Conservation (phyloP, 441 rosid species). For the Geranium incanum region DNA sequence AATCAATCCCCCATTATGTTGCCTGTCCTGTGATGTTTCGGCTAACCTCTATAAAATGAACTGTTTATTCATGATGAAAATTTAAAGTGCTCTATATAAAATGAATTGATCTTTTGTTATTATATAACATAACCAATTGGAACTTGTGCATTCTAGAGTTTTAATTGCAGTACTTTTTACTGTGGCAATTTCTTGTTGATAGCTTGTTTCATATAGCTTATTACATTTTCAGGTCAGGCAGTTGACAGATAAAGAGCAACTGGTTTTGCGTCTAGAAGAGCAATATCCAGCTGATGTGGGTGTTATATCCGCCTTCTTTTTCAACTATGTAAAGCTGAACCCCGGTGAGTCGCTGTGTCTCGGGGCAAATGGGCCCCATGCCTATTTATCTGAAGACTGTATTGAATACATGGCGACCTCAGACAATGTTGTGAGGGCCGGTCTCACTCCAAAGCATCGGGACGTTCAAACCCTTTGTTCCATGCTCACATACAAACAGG, state of each 20-base stretch:
- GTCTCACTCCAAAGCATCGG: conserved; percentile 65
- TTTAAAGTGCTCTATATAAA: too few species aligned
- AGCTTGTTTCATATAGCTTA: not conserved
- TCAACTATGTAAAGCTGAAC: conserved; percentile 59
- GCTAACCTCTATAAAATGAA: too few species aligned
- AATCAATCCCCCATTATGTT: too few species aligned
- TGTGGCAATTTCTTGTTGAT: too few species aligned
- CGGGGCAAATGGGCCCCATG: conserved; percentile 74
- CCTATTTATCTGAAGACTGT: conserved; percentile 61
- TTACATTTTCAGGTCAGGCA: conserved; percentile 36
- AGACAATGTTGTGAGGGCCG: conserved; percentile 79
- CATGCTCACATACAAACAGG: conserved; percentile 76
- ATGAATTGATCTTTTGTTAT: not conserved
- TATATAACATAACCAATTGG: too few species aligned
- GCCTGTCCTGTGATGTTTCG: too few species aligned
- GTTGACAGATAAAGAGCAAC: conserved; percentile 57
- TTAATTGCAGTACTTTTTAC: too few species aligned
- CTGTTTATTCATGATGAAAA: too few species aligned
- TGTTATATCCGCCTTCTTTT: conserved; percentile 57
- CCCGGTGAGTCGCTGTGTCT: conserved; percentile 77
- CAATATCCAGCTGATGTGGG: conserved; percentile 65
- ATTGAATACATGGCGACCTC: conserved; percentile 82
- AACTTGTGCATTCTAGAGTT: too few species aligned
- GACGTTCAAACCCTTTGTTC: conserved; percentile 65
- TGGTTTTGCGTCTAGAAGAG: conserved; percentile 55